phyloP scores from a whole-genome alignment of 2,329 filamentous ascomycete genomes.

The Diaporthe citrichinensis region DNA sequence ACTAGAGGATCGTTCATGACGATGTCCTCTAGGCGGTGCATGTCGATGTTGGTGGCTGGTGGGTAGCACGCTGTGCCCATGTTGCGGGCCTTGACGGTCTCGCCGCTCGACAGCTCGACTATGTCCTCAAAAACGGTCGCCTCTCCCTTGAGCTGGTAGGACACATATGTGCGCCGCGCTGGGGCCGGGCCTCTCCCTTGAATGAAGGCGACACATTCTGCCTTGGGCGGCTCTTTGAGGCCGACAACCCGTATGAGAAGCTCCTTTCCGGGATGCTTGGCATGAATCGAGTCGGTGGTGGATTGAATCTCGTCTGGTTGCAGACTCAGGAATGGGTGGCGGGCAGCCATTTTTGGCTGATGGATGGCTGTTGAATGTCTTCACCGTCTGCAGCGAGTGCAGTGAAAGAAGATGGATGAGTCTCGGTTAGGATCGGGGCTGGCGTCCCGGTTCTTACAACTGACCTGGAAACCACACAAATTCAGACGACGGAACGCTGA shows the following conservation, averaged over 20 bases:
- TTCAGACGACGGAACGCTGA: background rate
- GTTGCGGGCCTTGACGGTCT: slow-evolving; percentile 10
- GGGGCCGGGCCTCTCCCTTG: slow-evolving; percentile 30
- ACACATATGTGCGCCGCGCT: slow-evolving; percentile 32
- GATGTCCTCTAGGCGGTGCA: slow-evolving; percentile 61
- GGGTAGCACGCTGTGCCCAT: slow-evolving; percentile 31
- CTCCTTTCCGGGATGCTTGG: slow-evolving; percentile 22
- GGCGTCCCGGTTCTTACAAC: background rate
- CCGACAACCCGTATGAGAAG: slow-evolving; percentile 31
- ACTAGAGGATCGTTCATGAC: slow-evolving; percentile 69
- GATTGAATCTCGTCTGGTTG: slow-evolving; percentile 35
- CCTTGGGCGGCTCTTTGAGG: slow-evolving; percentile 34
- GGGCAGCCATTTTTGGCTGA: slow-evolving; percentile 1
- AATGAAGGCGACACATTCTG: slow-evolving; percentile 28
- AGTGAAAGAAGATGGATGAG: background rate
- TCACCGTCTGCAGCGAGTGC: background rate
- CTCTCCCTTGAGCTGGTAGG: slow-evolving; percentile 36
- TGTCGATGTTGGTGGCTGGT: slow-evolving; percentile 37
- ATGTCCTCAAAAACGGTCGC: slow-evolving; percentile 34
- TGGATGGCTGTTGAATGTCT: background rate
- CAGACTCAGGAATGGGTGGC: slow-evolving; percentile 34
- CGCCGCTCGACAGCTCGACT: slow-evolving; percentile 26
- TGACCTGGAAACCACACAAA: background rate
- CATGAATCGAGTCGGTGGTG: slow-evolving; percentile 30
- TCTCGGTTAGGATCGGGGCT: background rate